Evolutionary conservation across 768 basidiomycete genomes (phyloP).

Genomic region (Naganishia vaughanmartiniae): DNA sequence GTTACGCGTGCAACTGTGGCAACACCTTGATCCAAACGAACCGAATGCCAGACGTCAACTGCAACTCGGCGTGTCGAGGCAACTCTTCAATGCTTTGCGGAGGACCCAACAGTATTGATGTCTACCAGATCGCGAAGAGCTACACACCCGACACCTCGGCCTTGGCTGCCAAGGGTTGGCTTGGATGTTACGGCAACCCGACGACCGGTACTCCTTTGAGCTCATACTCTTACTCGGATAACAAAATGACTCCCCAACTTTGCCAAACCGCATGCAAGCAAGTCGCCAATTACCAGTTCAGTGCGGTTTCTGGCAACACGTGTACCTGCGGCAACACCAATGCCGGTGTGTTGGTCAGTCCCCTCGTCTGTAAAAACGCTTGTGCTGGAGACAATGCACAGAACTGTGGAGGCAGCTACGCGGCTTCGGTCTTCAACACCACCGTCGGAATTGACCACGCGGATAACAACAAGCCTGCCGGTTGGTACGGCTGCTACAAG

Average conservation of each 20-base stretch:
- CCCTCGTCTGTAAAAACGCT: slow-evolving; percentile 8
- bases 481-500: slow-evolving; percentile 35
- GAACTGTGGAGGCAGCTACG: slow-evolving; percentile 37
- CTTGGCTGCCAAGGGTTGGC: slow-evolving; percentile 19
- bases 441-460: slow-evolving; percentile 6
- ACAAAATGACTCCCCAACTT: slow-evolving; percentile 37
- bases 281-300: slow-evolving; percentile 31
- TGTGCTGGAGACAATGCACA: slow-evolving; percentile 28
- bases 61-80: slow-evolving; percentile 29
- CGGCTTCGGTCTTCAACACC: slow-evolving; percentile 37
- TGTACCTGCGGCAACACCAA: slow-evolving; percentile 40
- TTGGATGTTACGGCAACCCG: slow-evolving; percentile 26
- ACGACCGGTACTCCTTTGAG: slow-evolving; percentile 16
- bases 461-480: background rate
- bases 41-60: slow-evolving; percentile 20
- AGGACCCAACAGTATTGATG: slow-evolving; percentile 28
- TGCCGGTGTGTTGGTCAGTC: slow-evolving; percentile 19
- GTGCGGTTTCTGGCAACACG: slow-evolving; percentile 32
- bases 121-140: slow-evolving; percentile 31
- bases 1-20: slow-evolving; percentile 27
- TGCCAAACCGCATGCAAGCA: slow-evolving; percentile 43
- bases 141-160: slow-evolving; percentile 13
- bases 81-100: slow-evolving; percentile 37
- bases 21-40: slow-evolving; percentile 2
- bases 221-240: slow-evolving; percentile 20